Evolutionary conservation across 2,329 filamentous ascomycete species (phyloP).

Genomic region (Colletotrichum brevisporum): DNA sequence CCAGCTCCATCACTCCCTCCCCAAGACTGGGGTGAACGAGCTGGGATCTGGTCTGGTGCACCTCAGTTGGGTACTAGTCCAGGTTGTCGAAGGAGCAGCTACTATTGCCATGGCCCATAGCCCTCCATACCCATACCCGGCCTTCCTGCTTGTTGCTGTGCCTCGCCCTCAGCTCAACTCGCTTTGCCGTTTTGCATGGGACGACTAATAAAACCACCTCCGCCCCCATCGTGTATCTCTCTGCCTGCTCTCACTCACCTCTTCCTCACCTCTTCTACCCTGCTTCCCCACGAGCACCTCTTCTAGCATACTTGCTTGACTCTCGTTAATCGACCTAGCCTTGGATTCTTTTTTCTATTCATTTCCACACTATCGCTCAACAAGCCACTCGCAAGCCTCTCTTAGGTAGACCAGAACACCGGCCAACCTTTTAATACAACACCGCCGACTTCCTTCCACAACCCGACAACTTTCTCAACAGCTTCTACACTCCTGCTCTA

Average conservation of each 20-base stretch:
- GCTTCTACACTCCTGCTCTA: neutral
- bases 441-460: constrained; percentile 14
- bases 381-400: constrained; percentile 29
- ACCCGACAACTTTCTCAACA: constrained; percentile 5
- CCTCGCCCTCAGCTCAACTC: too few species aligned
- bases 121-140: too few species aligned
- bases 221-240: constrained; percentile 23
- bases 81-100: too few species aligned
- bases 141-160: too few species aligned
- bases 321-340: constrained; percentile 39
- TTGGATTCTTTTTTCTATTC: constrained; percentile 35
- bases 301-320: constrained; percentile 35
- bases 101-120: too few species aligned
- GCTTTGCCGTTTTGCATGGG: neutral
- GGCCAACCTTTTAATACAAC: constrained; percentile 28
- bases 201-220: constrained; percentile 37
- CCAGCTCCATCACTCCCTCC: constrained; percentile 28
- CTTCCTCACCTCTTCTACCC: constrained; percentile 30
- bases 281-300: constrained; percentile 30
- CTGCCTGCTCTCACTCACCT: neutral
- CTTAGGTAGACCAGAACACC: constrained; percentile 13
- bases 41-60: too few species aligned
- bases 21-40: neutral
- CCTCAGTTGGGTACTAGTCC: too few species aligned
- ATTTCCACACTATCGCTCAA: constrained; percentile 36